phyloP scores from a whole-genome alignment of 345 rosid genomes.

The Sapria himalayana region DNA sequence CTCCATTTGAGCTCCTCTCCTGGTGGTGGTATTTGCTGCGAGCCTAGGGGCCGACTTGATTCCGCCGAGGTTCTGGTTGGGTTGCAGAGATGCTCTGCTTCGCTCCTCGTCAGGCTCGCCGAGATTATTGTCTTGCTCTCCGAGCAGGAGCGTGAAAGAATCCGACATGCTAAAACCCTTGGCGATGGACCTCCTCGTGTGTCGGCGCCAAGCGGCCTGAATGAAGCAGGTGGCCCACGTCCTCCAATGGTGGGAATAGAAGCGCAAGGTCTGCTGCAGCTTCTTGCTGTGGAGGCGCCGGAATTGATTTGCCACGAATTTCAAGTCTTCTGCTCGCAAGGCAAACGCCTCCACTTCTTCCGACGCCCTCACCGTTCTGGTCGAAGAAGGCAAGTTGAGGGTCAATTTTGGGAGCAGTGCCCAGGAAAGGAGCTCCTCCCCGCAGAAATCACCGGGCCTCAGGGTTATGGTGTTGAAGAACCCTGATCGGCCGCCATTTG shows the following conservation, averaged over 20 bases:
- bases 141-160: conserved; percentile 11
- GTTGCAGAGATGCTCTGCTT: conserved; percentile 7
- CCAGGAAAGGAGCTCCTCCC: conserved; percentile 89
- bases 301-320: conserved; percentile 81
- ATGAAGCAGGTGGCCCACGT: conserved; percentile 91
- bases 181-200: conserved; percentile 42
- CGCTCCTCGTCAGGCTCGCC: conserved; percentile 9
- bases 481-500: conserved; percentile 85
- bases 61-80: conserved; percentile 23
- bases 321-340: conserved; percentile 71
- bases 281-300: conserved; percentile 85
- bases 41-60: conserved; percentile 49
- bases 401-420: conserved; percentile 74
- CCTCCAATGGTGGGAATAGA: conserved; percentile 90
- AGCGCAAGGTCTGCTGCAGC: conserved; percentile 79
- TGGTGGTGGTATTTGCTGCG: conserved; percentile 47
- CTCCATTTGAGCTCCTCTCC: conserved; percentile 38
- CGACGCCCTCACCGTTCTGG: conserved; percentile 69
- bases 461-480: conserved; percentile 69
- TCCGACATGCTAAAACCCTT: conserved; percentile 23
- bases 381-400: conserved; percentile 62
- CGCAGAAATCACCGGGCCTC: conserved; percentile 84
- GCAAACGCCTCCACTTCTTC: conserved; percentile 94
- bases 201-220: conserved; percentile 78
- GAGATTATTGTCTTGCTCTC: conserved; percentile 9